Percentiles rank a stretch among this genome's conserved stretches.
These are phyloP conservation scores for Rhododendron griersonianum DNA, from an alignment of 148 eudicot species.

Conservation along the genomic window DNA sequence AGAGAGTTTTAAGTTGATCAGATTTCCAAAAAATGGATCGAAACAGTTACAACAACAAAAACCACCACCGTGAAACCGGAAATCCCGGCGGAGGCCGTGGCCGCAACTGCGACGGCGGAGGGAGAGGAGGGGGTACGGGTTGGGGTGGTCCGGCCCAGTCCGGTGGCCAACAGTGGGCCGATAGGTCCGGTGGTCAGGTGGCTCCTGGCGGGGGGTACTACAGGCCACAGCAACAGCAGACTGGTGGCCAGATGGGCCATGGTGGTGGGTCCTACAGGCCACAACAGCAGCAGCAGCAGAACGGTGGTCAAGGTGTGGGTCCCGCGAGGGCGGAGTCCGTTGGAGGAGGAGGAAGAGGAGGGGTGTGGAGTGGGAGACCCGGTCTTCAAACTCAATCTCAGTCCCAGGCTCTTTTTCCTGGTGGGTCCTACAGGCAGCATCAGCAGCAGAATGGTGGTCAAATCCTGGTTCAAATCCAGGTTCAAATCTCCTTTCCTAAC, in stretches of 20 bases:
- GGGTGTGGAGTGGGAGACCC: background rate
- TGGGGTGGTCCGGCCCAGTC: background rate
- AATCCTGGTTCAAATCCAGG: no score
- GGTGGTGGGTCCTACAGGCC: background rate
- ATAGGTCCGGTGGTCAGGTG: background rate
- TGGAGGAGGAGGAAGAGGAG: background rate
- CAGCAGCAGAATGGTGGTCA: background rate
- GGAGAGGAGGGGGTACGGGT: background rate
- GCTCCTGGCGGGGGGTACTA: background rate
- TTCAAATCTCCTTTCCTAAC: no score
- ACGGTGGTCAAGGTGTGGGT: background rate
- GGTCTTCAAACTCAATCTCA: background rate
- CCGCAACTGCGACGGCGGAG: background rate
- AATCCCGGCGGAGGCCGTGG: background rate
- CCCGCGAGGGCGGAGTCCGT: background rate
- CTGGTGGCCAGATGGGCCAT: background rate
- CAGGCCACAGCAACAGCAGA: no score
- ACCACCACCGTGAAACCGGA: background rate
- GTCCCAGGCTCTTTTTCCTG: background rate
- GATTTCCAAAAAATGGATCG: background rate
- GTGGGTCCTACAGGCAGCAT: background rate
- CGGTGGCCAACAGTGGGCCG: background rate
- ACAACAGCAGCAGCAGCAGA: background rate
- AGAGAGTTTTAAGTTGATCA: background rate
- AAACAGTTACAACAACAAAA: no score